These are phyloP conservation scores for Talaromyces sp. DNA, from an alignment of 2,329 filamentous ascomycete species.

Conservation along the genomic window DNA sequence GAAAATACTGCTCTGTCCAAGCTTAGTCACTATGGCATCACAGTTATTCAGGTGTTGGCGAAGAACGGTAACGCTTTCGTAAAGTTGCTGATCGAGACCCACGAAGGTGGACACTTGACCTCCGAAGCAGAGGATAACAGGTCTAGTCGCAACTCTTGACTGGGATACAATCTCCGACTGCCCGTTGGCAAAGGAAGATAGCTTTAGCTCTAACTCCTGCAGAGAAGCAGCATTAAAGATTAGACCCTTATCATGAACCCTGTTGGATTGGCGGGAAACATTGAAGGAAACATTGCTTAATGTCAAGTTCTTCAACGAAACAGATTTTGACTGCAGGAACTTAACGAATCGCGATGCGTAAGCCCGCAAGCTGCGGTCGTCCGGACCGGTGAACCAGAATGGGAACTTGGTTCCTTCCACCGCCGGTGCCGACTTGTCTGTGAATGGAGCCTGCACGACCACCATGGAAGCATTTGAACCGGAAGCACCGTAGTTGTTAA, in stretches of 20 bases:
- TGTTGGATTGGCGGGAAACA: slow-evolving; percentile 15
- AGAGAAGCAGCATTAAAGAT: slow-evolving; percentile 27
- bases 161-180: background rate
- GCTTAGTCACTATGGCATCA: slow-evolving; percentile 26
- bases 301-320: background rate
- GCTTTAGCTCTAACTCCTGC: slow-evolving; percentile 20
- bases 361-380: background rate
- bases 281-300: slow-evolving; percentile 9
- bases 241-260: slow-evolving; percentile 18
- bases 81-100: slow-evolving; percentile 26
- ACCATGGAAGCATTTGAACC: slow-evolving; percentile 31
- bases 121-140: slow-evolving; percentile 40
- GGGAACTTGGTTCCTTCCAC: background rate
- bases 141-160: background rate
- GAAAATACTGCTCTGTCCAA: slow-evolving; percentile 28
- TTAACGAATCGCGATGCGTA: background rate
- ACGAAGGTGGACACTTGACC: slow-evolving; percentile 36
- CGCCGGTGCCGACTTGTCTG: background rate
- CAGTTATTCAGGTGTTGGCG: slow-evolving; percentile 36
- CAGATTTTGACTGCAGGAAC: background rate
- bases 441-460: slow-evolving; percentile 12
- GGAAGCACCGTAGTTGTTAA: slow-evolving; percentile 33
- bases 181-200: slow-evolving; percentile 10
- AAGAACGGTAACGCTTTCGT: slow-evolving; percentile 31
- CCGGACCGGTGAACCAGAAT: background rate